These are phyloP conservation scores for Lotmaria passim DNA, from an alignment of 208 protist genomes.

Conservation along the genomic window DNA sequence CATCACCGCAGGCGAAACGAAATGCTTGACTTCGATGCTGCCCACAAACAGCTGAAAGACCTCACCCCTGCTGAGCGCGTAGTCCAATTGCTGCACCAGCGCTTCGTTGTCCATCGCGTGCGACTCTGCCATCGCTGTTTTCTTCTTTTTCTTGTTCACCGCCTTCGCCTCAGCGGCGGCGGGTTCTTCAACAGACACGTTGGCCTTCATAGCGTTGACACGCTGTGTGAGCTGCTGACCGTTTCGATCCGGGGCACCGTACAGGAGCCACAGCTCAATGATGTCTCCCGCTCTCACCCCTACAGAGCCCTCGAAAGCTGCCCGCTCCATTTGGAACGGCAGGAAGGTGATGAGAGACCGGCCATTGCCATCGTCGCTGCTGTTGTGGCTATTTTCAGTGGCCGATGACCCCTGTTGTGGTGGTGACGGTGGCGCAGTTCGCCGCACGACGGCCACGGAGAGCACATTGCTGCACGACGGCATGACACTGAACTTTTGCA, in stretches of 20 bases:
- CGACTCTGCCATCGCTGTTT: constrained; percentile 8
- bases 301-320: constrained; percentile 56
- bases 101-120: constrained; percentile 28
- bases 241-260: constrained; percentile 79
- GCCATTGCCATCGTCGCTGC: neutral
- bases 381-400: neutral
- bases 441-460: constrained; percentile 65
- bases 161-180: constrained; percentile 6
- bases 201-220: constrained; percentile 3
- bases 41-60: constrained; percentile 76
- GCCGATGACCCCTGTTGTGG: no score
- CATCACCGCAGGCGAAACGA: constrained; percentile 34
- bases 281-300: constrained; percentile 41
- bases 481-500: constrained; percentile 69
- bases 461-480: constrained; percentile 83
- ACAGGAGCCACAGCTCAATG: constrained; percentile 85
- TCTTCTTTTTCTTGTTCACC: constrained; percentile 33
- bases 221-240: constrained; percentile 60
- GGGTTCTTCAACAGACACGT: neutral
- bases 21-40: constrained; percentile 67
- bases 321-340: constrained; percentile 40
- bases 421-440: constrained; percentile 1
- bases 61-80: constrained; percentile 34
- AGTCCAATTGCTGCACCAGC: constrained; percentile 13
- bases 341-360: constrained; percentile 66